phyloP scores from a whole-genome alignment of 1,284 basidiomycete genomes.

The Malassezia yamatoensis region DNA sequence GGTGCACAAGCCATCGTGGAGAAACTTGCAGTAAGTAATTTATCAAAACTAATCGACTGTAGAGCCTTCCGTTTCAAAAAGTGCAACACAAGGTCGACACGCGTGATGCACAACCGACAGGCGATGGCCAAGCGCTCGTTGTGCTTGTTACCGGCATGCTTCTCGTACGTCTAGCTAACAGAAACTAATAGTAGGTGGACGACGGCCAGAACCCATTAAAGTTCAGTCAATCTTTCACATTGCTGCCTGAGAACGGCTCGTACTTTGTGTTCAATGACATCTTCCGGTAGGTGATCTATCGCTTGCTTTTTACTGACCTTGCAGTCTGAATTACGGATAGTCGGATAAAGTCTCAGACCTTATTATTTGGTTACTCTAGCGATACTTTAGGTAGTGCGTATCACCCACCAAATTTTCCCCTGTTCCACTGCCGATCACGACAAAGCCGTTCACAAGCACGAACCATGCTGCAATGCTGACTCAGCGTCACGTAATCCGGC shows the following conservation, averaged over 20 bases:
- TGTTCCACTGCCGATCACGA: neutral
- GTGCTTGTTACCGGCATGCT: constrained; percentile 82
- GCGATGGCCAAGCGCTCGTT: constrained; percentile 59
- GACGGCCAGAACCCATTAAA: constrained; percentile 25
- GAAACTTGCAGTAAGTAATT: constrained; percentile 56
- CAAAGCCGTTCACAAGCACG: neutral
- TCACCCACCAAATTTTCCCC: neutral
- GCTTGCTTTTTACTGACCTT: neutral
- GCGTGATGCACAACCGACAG: constrained; percentile 78
- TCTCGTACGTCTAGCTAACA: constrained; percentile 37
- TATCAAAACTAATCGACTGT: constrained; percentile 1
- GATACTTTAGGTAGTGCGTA: too few relatives aligned
- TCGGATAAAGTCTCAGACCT: too few relatives aligned
- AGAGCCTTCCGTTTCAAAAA: constrained; percentile 70
- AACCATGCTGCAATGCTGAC: neutral
- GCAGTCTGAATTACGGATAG: constrained; percentile 38
- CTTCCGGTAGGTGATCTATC: constrained; percentile 28
- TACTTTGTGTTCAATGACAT: constrained; percentile 67
- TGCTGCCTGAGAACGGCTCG: constrained; percentile 63
- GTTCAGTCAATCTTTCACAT: constrained; percentile 60
- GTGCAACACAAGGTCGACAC: constrained; percentile 77
- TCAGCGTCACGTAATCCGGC: constrained; percentile 12
- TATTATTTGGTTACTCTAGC: too few relatives aligned
- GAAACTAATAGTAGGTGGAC: constrained; percentile 18
- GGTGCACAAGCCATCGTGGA: constrained; percentile 61